Evolutionary conservation across 805 yeast genomes (phyloP).

Genomic region (Sugiyamaella mastotermitis): DNA sequence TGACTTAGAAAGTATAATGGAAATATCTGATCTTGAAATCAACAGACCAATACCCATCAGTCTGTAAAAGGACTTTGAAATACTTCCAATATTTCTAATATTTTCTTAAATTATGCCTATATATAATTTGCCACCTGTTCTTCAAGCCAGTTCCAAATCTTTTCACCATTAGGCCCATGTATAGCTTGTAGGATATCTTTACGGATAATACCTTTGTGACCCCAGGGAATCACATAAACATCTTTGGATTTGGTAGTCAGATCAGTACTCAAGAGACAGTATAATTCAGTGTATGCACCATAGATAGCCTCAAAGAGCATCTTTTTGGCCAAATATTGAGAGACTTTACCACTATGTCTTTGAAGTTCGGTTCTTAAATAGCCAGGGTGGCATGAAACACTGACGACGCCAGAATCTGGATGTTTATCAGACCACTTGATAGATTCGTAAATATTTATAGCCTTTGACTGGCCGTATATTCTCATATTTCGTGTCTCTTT

Average conservation of each 20-base stretch:
- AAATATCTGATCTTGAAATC: too few relatives aligned
- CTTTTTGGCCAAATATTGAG: neutral
- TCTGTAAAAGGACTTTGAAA: too few relatives aligned
- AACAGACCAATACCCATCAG: too few relatives aligned
- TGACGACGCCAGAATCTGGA: slow-evolving; percentile 30
- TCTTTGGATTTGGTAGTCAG: slow-evolving; percentile 32
- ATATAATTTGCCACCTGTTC: slow-evolving; percentile 18
- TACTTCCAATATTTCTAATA: too few relatives aligned
- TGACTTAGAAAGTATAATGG: too few relatives aligned
- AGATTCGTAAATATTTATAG: slow-evolving; percentile 35
- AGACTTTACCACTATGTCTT: slow-evolving; percentile 20
- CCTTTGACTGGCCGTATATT: slow-evolving; percentile 41
- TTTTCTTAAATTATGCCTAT: too few relatives aligned
- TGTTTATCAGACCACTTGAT: slow-evolving; percentile 32
- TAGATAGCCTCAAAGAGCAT: slow-evolving; percentile 17
- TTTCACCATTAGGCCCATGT: slow-evolving; percentile 29
- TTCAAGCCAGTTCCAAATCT: slow-evolving; percentile 34
- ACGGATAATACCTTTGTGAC: slow-evolving; percentile 33
- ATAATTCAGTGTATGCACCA: slow-evolving; percentile 42
- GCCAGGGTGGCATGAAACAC: slow-evolving; percentile 40
- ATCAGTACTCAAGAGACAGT: slow-evolving; percentile 36
- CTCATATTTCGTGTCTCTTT: slow-evolving; percentile 13
- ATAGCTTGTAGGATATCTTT: slow-evolving; percentile 32
- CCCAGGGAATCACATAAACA: slow-evolving; percentile 40
- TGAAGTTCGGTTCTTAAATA: slow-evolving; percentile 32